Conservation (phyloP, 2,329 filamentous ascomycete genomes). For the Exophiala calicioides region DNA sequence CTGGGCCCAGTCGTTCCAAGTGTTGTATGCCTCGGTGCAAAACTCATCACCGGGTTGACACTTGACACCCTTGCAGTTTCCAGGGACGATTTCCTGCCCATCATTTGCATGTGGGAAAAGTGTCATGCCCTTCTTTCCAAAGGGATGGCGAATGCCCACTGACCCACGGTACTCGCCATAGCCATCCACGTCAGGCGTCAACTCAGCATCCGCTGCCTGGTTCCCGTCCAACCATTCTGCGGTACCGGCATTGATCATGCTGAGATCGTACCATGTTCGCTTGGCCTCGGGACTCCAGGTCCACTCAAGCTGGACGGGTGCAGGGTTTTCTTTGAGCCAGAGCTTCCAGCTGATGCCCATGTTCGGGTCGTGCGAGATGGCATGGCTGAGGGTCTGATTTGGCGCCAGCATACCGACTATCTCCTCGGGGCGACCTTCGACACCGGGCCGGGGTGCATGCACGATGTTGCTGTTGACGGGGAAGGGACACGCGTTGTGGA, state of each 20-base stretch:
- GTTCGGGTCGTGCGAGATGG: no score
- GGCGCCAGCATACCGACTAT: slow-evolving; percentile 5
- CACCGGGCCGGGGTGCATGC: slow-evolving; percentile 11
- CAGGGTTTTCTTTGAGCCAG: slow-evolving; percentile 16
- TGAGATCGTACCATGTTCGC: slow-evolving; percentile 21
- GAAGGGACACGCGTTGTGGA: slow-evolving; percentile 19
- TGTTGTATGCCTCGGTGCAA: slow-evolving; percentile 18
- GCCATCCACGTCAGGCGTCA: slow-evolving; percentile 11
- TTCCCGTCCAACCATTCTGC: slow-evolving; percentile 8
- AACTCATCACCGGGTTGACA: slow-evolving; percentile 15
- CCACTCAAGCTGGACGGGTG: slow-evolving; percentile 20
- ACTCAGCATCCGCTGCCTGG: slow-evolving; percentile 5
- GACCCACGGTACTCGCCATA: slow-evolving; percentile 10
- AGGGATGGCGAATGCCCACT: slow-evolving; percentile 14
- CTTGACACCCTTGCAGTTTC: slow-evolving; percentile 9
- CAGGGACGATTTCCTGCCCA: slow-evolving; percentile 1
- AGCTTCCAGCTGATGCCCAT: slow-evolving; percentile 24
- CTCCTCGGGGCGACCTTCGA: slow-evolving; percentile 12
- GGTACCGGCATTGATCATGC: slow-evolving; percentile 22
- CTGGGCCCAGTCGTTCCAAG: slow-evolving; percentile 16
- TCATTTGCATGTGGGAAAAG: slow-evolving; percentile 5
- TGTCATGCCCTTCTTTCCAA: slow-evolving; percentile 15
- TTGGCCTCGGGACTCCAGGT: slow-evolving; percentile 2
- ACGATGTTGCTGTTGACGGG: slow-evolving; percentile 22
- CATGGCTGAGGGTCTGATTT: slow-evolving; percentile 9